A percentile compares a stretch with the other conserved stretches of the same genome.
Evolutionary conservation across 192 early-diverging fungal species (phyloP).

Genomic region (Backusella tuberculispora): DNA sequence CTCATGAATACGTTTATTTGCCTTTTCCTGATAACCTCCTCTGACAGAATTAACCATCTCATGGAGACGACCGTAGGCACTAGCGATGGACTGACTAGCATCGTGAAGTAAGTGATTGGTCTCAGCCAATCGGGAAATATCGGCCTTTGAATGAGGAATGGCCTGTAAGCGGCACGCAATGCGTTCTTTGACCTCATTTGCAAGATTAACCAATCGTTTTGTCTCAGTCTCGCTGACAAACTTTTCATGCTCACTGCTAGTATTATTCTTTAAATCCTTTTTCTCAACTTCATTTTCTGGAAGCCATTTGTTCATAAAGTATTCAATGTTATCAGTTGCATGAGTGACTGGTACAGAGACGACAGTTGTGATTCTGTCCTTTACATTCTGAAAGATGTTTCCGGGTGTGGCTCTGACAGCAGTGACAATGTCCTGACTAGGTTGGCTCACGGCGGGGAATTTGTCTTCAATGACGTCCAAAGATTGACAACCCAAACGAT

Average conservation of each 20-base stretch:
- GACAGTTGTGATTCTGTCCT: constrained; percentile 56
- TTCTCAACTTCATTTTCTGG: constrained; percentile 38
- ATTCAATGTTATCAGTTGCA: constrained; percentile 58
- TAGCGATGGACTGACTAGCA: constrained; percentile 26
- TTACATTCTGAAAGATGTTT: constrained; percentile 45
- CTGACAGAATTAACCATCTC: constrained; percentile 20
- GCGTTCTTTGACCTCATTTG: constrained; percentile 32
- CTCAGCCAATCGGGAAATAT: constrained; percentile 31
- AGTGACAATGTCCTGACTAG: constrained; percentile 63
- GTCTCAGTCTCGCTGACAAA: constrained; percentile 19
- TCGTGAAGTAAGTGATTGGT: constrained; percentile 36
- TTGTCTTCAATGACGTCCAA: constrained; percentile 62
- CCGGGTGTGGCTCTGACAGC: constrained; percentile 54
- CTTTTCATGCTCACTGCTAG: constrained; percentile 27
- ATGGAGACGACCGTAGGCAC: constrained; percentile 25
- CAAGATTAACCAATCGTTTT: constrained; percentile 28
- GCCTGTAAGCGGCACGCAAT: constrained; percentile 22
- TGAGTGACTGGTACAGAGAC: constrained; percentile 55
- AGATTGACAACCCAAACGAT: constrained; percentile 65
- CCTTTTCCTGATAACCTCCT: constrained; percentile 20
- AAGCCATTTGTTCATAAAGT: constrained; percentile 41
- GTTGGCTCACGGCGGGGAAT: constrained; percentile 64
- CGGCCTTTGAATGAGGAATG: constrained; percentile 30
- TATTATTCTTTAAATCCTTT: constrained; percentile 7
- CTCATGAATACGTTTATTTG: constrained; percentile 34